A percentile compares a stretch with the other conserved stretches of the same genome.
These are phyloP conservation scores for Haplosporangium sp. DNA, from an alignment of 371 early-diverging fungal genomes.

Conservation along the genomic window DNA sequence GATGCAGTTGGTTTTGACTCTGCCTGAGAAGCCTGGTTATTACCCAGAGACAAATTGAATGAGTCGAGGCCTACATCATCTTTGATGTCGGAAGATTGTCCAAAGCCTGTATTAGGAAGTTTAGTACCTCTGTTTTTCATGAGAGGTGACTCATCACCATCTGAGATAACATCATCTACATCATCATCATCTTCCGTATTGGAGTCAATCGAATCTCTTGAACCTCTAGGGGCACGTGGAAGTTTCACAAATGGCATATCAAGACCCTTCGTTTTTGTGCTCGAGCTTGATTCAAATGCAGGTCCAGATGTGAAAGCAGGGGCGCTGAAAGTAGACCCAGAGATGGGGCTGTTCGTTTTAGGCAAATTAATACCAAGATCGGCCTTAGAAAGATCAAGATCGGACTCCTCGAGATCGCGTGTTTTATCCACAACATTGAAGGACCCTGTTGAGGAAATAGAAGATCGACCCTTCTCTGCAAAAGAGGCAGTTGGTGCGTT, in stretches of 20 bases:
- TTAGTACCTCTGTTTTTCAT: conserved; percentile 11
- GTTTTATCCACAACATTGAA: conserved; percentile 35
- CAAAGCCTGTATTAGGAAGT: conserved; percentile 22
- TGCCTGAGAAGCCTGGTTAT: conserved; percentile 1
- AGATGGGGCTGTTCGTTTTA: background rate
- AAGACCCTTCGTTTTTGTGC: background rate
- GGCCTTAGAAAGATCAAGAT: conserved; percentile 20
- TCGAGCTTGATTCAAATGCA: conserved; percentile 6
- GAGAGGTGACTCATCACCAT: conserved; percentile 15
- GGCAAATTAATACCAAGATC: conserved; percentile 7
- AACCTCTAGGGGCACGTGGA: conserved; percentile 76
- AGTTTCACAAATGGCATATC: conserved; percentile 58
- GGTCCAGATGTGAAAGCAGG: conserved; percentile 14
- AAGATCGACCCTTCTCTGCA: conserved; percentile 2
- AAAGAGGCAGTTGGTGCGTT: background rate
- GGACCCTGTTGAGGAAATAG: conserved; percentile 18
- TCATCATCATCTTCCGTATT: conserved; percentile 66
- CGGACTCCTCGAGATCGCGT: conserved; percentile 17
- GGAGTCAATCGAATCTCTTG: conserved; percentile 79
- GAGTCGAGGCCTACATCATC: conserved; percentile 27
- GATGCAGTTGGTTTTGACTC: conserved; percentile 20
- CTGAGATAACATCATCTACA: conserved; percentile 8
- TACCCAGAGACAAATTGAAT: conserved; percentile 40
- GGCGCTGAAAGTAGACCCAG: background rate
- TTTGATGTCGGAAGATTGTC: conserved; percentile 3